These are phyloP conservation scores for Lachancea lanzarotensis DNA, from an alignment of 805 yeast species.

Conservation along the genomic window DNA sequence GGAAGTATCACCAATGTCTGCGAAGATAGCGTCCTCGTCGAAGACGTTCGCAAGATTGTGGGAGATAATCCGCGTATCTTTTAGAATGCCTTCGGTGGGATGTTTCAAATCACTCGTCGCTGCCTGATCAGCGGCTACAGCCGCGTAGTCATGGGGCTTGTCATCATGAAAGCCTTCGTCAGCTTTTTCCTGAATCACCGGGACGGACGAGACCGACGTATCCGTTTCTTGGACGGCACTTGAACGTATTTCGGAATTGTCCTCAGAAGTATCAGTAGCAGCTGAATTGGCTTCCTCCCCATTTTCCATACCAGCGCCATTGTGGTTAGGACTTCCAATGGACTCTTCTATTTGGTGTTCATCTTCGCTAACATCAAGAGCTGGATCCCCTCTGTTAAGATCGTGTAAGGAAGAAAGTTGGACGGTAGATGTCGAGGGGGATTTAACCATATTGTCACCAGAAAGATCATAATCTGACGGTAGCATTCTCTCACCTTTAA, in stretches of 20 bases:
- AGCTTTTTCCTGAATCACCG: background rate
- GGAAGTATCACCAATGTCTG: constrained; percentile 21
- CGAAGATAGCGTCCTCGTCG: constrained; percentile 23
- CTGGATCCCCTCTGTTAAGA: background rate
- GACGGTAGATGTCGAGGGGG: background rate
- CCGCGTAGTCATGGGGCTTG: background rate
- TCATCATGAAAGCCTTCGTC: background rate
- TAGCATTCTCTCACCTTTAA: background rate
- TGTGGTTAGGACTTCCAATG: background rate
- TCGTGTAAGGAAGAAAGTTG: background rate
- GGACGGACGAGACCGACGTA: background rate
- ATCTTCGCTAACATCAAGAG: background rate
- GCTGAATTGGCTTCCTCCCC: too few species aligned
- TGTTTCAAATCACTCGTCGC: background rate
- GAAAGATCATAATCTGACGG: background rate
- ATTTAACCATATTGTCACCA: background rate
- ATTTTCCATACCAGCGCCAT: too few species aligned
- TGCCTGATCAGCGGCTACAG: background rate
- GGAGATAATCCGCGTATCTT: constrained; percentile 1
- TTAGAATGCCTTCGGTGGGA: background rate
- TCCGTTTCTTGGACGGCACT: background rate
- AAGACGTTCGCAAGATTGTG: constrained; percentile 11
- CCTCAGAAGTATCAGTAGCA: too few species aligned
- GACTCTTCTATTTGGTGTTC: background rate
- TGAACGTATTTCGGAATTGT: background rate